Conservation (phyloP, 1,139 yeast genomes). For the Zygoascus hellenicus region DNA sequence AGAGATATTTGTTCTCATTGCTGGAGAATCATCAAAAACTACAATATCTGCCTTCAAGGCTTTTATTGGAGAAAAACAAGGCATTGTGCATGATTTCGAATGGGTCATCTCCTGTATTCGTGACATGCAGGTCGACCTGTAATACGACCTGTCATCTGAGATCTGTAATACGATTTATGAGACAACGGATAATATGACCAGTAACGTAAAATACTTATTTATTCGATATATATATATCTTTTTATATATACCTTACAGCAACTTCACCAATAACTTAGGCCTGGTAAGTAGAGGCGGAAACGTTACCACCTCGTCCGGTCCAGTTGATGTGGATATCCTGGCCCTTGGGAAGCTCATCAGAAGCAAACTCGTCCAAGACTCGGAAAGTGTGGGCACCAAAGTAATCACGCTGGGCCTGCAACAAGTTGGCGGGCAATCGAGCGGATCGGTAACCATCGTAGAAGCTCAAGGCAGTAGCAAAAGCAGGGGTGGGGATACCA, state of each 20-base stretch:
- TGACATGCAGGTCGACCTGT: constrained; percentile 17
- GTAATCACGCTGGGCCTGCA: constrained; percentile 99
- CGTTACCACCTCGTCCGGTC: constrained; percentile 99
- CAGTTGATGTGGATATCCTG: constrained; percentile 93
- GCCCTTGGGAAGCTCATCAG: constrained; percentile 68
- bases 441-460: constrained; percentile 98
- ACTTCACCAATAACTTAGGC: constrained; percentile 46
- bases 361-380: constrained; percentile 82
- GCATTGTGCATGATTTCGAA: constrained; percentile 11
- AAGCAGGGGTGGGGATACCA: constrained; percentile 98
- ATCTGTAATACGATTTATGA: no score
- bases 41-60: constrained; percentile 12
- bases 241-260: background rate
- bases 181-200: no score
- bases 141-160: background rate
- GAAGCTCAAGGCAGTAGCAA: constrained; percentile 93
- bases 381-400: constrained; percentile 99
- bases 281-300: constrained; percentile 88
- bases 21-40: constrained; percentile 11
- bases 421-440: constrained; percentile 91
- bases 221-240: constrained; percentile 3
- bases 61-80: background rate
- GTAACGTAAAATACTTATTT: background rate
- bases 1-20: constrained; percentile 13
- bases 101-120: constrained; percentile 20